phyloP scores from a whole-genome alignment of 345 rosid species.

The Citrus glauca region DNA sequence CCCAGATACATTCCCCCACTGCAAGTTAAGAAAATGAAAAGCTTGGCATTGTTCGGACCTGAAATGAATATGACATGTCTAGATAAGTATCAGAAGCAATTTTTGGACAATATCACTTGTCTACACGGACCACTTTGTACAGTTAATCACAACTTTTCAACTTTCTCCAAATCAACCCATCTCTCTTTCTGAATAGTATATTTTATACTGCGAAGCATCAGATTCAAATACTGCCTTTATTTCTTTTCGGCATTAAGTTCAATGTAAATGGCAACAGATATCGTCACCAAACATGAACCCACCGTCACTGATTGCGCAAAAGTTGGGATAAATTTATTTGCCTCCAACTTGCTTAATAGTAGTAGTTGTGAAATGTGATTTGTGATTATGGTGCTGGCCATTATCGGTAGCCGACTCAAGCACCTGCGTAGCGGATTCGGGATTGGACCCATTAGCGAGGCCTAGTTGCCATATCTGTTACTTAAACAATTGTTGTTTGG shows the following conservation, averaged over 20 bases:
- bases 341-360: background rate
- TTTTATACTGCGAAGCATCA: background rate
- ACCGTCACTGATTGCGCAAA: background rate
- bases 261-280: background rate
- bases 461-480: background rate
- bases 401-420: background rate
- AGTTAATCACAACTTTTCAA: background rate
- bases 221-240: constrained; percentile 1
- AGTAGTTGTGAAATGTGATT: too few relatives aligned
- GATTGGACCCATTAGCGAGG: background rate
- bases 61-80: background rate
- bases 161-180: background rate
- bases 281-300: background rate
- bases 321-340: background rate
- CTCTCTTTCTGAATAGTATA: background rate
- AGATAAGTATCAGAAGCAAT: background rate
- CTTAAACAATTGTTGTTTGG: background rate
- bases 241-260: background rate
- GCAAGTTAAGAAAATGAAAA: background rate
- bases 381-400: constrained; percentile 6
- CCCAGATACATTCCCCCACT: background rate
- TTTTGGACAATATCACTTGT: background rate
- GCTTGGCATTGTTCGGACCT: background rate
- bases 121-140: background rate
- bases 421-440: background rate